A percentile compares a stretch with the other conserved stretches of the same genome.
Evolutionary conservation across 768 basidiomycete species (phyloP).

Genomic region (Boletus patriciae): DNA sequence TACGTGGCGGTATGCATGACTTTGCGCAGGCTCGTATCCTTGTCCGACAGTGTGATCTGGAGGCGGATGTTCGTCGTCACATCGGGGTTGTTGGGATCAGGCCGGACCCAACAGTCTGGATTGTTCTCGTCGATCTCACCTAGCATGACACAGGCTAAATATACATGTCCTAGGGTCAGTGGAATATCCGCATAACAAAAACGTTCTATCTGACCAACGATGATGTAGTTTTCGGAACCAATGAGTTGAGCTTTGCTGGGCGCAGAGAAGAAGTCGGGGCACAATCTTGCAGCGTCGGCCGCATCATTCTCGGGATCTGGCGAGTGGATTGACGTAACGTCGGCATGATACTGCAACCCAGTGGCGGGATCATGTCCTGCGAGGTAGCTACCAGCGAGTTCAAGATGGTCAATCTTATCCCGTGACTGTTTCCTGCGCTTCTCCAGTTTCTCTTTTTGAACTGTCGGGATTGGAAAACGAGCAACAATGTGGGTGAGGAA

Average conservation of each 20-base stretch:
- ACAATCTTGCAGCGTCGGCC: constrained; percentile 16
- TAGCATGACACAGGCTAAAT: constrained; percentile 5
- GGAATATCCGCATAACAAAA: too few species aligned
- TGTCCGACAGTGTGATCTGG: constrained; percentile 10
- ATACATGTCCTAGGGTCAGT: not conserved
- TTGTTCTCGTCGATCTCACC: constrained; percentile 10
- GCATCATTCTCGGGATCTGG: constrained; percentile 12
- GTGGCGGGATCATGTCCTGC: constrained; percentile 4
- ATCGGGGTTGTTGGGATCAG: constrained; percentile 1
- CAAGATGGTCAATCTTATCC: too few species aligned
- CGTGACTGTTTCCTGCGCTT: too few species aligned
- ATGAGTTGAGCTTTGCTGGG: constrained; percentile 11
- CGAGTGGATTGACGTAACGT: constrained; percentile 11
- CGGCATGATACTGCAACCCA: constrained; percentile 10
- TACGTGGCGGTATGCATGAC: constrained; percentile 12
- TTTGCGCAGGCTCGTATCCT: constrained; percentile 2
- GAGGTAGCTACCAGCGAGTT: constrained; percentile 7
- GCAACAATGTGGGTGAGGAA: constrained; percentile 11
- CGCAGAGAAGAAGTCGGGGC: constrained; percentile 17
- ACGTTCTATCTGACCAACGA: not conserved
- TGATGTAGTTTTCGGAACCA: constrained; percentile 6
- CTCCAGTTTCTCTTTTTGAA: too few species aligned
- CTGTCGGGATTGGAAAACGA: constrained; percentile 1
- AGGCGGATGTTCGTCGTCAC: constrained; percentile 11
- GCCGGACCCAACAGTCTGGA: not conserved